Evolutionary conservation across 768 basidiomycete genomes (phyloP).

Genomic region (Suillus variegatus): DNA sequence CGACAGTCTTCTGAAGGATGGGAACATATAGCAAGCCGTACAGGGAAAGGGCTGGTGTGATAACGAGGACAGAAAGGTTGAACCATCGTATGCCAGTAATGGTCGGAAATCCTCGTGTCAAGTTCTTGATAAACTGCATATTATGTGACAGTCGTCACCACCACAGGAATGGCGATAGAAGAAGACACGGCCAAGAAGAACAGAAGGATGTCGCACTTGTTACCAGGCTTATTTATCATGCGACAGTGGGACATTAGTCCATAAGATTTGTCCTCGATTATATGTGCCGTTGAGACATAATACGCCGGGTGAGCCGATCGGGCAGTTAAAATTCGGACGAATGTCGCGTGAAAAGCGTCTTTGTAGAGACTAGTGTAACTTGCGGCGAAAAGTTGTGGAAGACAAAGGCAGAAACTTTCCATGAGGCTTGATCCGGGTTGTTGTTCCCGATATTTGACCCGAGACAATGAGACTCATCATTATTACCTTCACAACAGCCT

Average conservation of each 20-base stretch:
- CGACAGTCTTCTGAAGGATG: slow-evolving; percentile 49
- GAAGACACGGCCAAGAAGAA: slow-evolving; percentile 7
- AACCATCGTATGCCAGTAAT: slow-evolving; percentile 72
- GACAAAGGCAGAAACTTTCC: slow-evolving; percentile 3
- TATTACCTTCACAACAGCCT: not conserved
- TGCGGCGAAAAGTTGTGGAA: not conserved
- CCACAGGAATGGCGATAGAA: not conserved
- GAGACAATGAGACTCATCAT: slow-evolving; percentile 1
- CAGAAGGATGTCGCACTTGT: slow-evolving; percentile 12
- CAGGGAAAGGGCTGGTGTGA: slow-evolving; percentile 69
- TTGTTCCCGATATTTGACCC: not conserved
- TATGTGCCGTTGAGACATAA: slow-evolving; percentile 4
- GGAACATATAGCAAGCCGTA: slow-evolving; percentile 63
- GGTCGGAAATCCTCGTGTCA: slow-evolving; percentile 41
- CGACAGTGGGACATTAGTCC: slow-evolving; percentile 20
- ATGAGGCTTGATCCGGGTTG: not conserved
- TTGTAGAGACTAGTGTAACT: not conserved
- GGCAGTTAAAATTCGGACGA: not conserved
- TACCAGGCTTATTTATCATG: slow-evolving; percentile 29
- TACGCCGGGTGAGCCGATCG: not conserved
- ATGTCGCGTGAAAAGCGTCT: not conserved
- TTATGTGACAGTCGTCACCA: slow-evolving; percentile 13
- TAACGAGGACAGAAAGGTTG: slow-evolving; percentile 66
- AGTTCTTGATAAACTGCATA: slow-evolving; percentile 11
- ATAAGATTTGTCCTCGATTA: not conserved